These are phyloP conservation scores for Adansonia madagascariensis DNA, from an alignment of 441 rosid species.

Conservation along the genomic window DNA sequence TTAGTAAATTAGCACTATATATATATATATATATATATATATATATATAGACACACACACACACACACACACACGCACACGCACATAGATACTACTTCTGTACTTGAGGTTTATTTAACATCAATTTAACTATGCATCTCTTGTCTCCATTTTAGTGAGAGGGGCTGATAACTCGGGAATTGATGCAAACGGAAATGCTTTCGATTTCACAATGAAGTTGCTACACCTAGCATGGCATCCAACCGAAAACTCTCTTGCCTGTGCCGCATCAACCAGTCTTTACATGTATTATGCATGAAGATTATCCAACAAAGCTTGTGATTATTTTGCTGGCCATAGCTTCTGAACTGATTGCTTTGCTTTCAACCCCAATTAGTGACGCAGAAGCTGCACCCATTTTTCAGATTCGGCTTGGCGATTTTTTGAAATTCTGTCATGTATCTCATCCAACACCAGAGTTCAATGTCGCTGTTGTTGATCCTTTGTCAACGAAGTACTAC, in stretches of 20 bases:
- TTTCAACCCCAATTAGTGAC: conserved; percentile 21
- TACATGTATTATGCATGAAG: conserved; percentile 93
- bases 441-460: conserved; percentile 28
- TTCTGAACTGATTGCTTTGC: not conserved
- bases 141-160: conserved; percentile 35
- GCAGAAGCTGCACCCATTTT: conserved; percentile 14
- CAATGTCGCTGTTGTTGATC: conserved; percentile 18
- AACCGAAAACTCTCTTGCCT: conserved; percentile 85
- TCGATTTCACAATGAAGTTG: conserved; percentile 85
- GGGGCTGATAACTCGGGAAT: conserved; percentile 75
- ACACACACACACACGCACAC: too few relatives aligned
- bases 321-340: conserved; percentile 28
- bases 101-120: not conserved
- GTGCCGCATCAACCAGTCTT: conserved; percentile 99
- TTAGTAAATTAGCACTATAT: too few relatives aligned
- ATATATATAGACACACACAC: too few relatives aligned
- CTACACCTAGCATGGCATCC: conserved; percentile 99
- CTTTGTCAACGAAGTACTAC: conserved; percentile 22
- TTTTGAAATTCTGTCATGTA: conserved; percentile 14
- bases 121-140: not conserved
- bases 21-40: too few relatives aligned
- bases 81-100: too few relatives aligned
- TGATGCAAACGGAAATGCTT: conserved; percentile 87
- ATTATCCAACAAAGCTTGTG: conserved; percentile 29
- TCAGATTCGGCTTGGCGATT: conserved; percentile 8